Base-by-base conservation (phyloP, 192 early-diverging fungal species). In the Phycomyces nitens region DNA sequence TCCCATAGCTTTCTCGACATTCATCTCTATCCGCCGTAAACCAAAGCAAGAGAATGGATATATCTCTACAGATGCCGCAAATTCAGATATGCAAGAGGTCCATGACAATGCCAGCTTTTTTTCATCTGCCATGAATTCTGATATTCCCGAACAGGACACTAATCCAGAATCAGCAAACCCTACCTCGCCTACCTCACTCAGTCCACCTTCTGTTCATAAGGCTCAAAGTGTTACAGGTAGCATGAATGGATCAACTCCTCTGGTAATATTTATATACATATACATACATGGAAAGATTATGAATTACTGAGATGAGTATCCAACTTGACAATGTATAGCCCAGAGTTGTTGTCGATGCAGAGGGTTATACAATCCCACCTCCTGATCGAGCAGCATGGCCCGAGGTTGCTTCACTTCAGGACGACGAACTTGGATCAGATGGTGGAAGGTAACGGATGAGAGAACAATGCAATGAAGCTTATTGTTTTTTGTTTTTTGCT, bases 291-390 rank as follows among this genome's bases (percentile, higher is more conserved):
- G 6, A 10, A 51, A 24, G 26, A n/a, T n/a, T n/a, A n/a, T n/a
- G n/a, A n/a, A n/a, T n/a, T n/a, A n/a, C n/a, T n/a, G n/a, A n/a
- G n/a, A n/a, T n/a, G n/a, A n/a, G n/a, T n/a, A n/a, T n/a, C n/a
- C n/a, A n/a, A n/a, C n/a, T n/a, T n/a, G n/a, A n/a, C n/a, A n/a
- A n/a, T n/a, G n/a, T 42, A n/a, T 55, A 73, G 69, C 68, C 77
- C 41, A 70, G 61, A 27, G 65, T 68, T 41, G 26, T 70, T 3
- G 71, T 84, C 0, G 83, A 84, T 53, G 65, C 65, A 3, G 80
- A 84, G 38, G 82, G 82, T 9, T 84, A 72, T 58, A 69, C 80
- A 7, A 80, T 84, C 50, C 80, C 78, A 50, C 80, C 80, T 14
- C 58, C 78, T 38, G 78, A 82, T 61, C 64, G 74, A 38, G 60